Conservation (phyloP, 257 asterid species). For the Solanum arcanum region DNA sequence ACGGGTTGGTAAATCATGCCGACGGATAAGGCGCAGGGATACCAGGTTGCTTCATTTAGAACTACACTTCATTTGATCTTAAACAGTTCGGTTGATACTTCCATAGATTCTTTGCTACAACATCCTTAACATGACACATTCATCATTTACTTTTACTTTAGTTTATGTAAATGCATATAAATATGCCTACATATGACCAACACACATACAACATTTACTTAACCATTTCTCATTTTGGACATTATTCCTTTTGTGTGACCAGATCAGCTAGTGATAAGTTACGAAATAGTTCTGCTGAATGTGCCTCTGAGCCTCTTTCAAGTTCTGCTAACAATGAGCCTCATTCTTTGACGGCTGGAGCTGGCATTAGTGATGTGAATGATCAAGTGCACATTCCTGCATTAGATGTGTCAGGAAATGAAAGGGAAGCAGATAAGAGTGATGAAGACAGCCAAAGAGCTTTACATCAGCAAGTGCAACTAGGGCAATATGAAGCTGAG, state of each 20-base stretch:
- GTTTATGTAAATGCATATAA: neutral
- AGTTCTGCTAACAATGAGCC: slow-evolving; percentile 27
- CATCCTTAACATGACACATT: neutral
- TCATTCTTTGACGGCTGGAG: slow-evolving; percentile 14
- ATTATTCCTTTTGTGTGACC: slow-evolving; percentile 13
- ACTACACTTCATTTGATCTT: neutral
- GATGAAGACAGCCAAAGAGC: slow-evolving; percentile 51
- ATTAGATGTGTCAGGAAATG: slow-evolving; percentile 7
- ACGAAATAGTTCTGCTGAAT: neutral
- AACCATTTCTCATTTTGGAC: neutral
- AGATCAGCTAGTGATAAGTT: slow-evolving; percentile 24
- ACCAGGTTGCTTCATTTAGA: slow-evolving; percentile 34
- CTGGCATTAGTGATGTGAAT: slow-evolving; percentile 20
- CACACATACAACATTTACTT: neutral
- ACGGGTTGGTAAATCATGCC: slow-evolving; percentile 79
- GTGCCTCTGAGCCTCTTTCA: slow-evolving; percentile 25
- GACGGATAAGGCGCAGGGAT: slow-evolving; percentile 66
- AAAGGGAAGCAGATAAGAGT: slow-evolving; percentile 17
- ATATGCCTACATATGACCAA: neutral
- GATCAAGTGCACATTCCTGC: slow-evolving; percentile 15
- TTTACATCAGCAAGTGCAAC: slow-evolving; percentile 50
- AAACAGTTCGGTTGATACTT: neutral
- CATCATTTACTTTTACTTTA: neutral
- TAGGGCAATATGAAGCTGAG: slow-evolving; percentile 52
- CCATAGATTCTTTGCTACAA: neutral